A percentile compares a stretch with the other conserved stretches of the same genome.
These are phyloP conservation scores for Colletotrichum magnum DNA, from an alignment of 2,329 filamentous ascomycete species.

Conservation along the genomic window DNA sequence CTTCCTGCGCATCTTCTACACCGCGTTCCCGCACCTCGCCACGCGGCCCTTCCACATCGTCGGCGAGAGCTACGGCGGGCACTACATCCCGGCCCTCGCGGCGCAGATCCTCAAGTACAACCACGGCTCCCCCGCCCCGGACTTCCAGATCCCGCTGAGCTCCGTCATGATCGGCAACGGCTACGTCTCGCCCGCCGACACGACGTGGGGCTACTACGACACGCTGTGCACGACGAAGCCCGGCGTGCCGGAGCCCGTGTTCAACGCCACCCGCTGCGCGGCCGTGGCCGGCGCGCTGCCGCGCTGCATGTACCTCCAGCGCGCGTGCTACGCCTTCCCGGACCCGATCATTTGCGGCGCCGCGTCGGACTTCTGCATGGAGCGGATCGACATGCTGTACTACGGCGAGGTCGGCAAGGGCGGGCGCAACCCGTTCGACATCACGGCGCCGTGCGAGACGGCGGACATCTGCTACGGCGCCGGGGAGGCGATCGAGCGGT, in stretches of 20 bases:
- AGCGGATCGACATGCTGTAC: constrained; percentile 55
- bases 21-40: constrained; percentile 57
- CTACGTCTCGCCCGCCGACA: constrained; percentile 49
- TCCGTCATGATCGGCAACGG: constrained; percentile 64
- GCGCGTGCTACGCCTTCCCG: constrained; percentile 55
- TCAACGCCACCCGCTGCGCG: constrained; percentile 42
- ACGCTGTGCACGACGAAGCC: constrained; percentile 42
- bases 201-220: constrained; percentile 42
- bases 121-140: constrained; percentile 51
- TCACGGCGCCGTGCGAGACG: constrained; percentile 54
- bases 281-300: constrained; percentile 57
- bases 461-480: constrained; percentile 55
- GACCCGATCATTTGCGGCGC: constrained; percentile 57
- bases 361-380: constrained; percentile 52
- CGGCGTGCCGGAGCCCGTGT: constrained; percentile 40
- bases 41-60: constrained; percentile 60
- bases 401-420: constrained; percentile 55
- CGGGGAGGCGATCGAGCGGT: constrained; percentile 44
- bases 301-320: constrained; percentile 57
- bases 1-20: constrained; percentile 63
- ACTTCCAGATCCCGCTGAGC: constrained; percentile 57
- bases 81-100: constrained; percentile 61
- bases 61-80: constrained; percentile 64
- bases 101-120: constrained; percentile 61
- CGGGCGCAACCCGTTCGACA: constrained; percentile 60